Percentiles rank a stretch among this genome's conserved stretches.
Evolutionary conservation across 306 rosid genomes (phyloP).

Genomic region (Acacia melanoxylon): DNA sequence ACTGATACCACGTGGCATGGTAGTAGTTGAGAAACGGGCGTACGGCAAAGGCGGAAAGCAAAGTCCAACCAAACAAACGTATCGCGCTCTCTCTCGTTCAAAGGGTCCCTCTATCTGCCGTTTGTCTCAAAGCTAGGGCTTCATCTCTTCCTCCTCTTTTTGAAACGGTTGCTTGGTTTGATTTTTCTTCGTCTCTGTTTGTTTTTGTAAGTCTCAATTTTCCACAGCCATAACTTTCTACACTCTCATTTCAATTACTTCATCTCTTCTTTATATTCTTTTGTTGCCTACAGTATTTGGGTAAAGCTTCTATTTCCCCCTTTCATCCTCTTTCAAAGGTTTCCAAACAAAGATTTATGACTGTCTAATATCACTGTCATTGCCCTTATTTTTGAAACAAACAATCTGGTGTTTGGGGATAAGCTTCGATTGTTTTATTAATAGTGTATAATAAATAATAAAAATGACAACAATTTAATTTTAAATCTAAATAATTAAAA

Average conservation of each 20-base stretch:
- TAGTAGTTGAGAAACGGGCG: background rate
- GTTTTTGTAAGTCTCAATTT: constrained; percentile 27
- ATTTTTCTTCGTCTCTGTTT: constrained; percentile 34
- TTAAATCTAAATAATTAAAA: too few relatives aligned
- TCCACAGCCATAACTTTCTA: constrained; percentile 2
- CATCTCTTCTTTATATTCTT: background rate
- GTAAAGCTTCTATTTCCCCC: background rate
- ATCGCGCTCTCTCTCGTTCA: background rate
- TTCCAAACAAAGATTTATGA: constrained; percentile 40
- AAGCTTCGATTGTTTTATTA: background rate
- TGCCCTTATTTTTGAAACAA: background rate
- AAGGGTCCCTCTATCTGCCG: constrained; percentile 25
- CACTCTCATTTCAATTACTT: background rate
- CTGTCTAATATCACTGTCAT: constrained; percentile 11
- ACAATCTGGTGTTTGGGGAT: background rate
- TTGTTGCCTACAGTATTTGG: background rate
- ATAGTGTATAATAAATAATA: too few relatives aligned
- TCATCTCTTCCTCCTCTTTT: background rate
- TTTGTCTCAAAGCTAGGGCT: background rate
- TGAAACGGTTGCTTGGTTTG: background rate
- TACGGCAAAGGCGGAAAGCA: background rate
- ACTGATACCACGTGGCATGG: background rate
- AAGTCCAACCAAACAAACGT: constrained; percentile 25
- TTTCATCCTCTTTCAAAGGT: background rate
- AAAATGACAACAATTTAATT: too few relatives aligned